Base-by-base conservation (phyloP, 73 alveolate genomes). In the Tetrahymena malaccensis region DNA sequence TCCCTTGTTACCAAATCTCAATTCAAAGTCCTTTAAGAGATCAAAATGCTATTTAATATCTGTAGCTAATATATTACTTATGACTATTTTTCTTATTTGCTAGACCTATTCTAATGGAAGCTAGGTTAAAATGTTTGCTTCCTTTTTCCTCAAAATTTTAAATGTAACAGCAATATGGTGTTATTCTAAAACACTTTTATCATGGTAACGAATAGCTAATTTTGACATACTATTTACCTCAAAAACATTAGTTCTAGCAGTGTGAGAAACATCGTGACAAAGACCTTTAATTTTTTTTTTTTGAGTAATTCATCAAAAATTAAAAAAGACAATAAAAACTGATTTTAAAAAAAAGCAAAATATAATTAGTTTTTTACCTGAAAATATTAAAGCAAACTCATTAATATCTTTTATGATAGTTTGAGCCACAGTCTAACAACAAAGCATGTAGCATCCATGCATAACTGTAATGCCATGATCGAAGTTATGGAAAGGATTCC, bases 401-500 rank as follows among this genome's bases (percentile, higher is more conserved):
- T 70, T 70, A 70, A 70, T 31, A n/a, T 70, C 89, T 70, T 70
- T 70, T 25, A 70, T 70, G 2, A 70, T 70, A 8, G 89, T 22
- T 70, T 70, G 25, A n/a, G 96, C 58, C 37, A 94, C 57, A n/a
- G 93, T 94, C 85, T 94, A 85, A 37, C 83, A 70, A 55, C 93
- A 40, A 50, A 94, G 93, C 56, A 94, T 85, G 55, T 94, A 94
- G 70, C 96, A 94, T 35, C 95, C 83, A 89, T 96, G 98, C 97
- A 96, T 95, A 35, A 96, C 98, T 55, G 95, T 85, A 16, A 96
- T 35, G 43, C 96, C 95, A 84, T 96, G 98, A 83, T 94, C 93
- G 58, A 94, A 96, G 93, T 96, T 96, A 85, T 96, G 98, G 89
- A 95, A 96, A 34, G 98, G 98, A 84, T 96, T 96, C 22, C 95